Evolutionary conservation across 305 asterid species (phyloP).

Genomic region (Nicotiana rustica): DNA sequence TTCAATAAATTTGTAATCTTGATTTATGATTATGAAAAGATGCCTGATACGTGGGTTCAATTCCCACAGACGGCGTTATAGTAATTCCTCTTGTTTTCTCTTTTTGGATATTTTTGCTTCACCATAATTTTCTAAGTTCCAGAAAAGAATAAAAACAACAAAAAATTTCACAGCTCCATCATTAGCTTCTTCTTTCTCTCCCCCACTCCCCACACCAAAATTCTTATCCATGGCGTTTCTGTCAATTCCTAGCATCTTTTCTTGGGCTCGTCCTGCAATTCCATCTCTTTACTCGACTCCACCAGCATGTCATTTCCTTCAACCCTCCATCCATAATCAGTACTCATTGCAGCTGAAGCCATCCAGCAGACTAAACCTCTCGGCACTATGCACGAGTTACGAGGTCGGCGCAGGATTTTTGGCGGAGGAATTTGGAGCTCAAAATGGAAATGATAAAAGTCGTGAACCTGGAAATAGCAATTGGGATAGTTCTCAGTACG

Average conservation of each 20-base stretch:
- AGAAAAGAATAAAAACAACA: too few species aligned
- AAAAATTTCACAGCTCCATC: too few species aligned
- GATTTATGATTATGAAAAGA: too few species aligned
- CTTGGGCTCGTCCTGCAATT: neutral
- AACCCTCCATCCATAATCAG: neutral
- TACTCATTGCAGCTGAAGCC: conserved; percentile 29
- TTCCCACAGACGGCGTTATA: conserved; percentile 46
- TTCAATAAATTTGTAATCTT: too few species aligned
- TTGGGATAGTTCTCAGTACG: conserved; percentile 64
- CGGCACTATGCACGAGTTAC: conserved; percentile 43
- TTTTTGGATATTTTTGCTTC: neutral
- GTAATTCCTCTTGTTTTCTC: too few species aligned
- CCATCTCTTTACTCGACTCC: neutral
- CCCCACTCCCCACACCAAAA: too few species aligned
- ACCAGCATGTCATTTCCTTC: conserved; percentile 10
- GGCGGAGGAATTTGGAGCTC: conserved; percentile 46
- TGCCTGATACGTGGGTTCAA: conserved; percentile 46
- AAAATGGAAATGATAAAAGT: conserved; percentile 35
- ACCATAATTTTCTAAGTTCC: neutral
- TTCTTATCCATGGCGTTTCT: conserved; percentile 40
- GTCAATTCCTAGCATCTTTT: conserved; percentile 27
- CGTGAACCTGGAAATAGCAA: conserved; percentile 41
- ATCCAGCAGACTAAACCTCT: conserved; percentile 39
- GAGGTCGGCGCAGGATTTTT: conserved; percentile 55
- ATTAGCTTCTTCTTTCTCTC: too few species aligned